These are phyloP conservation scores for Spongiforma sp. DNA, from an alignment of 1,284 basidiomycete genomes.

Conservation along the genomic window DNA sequence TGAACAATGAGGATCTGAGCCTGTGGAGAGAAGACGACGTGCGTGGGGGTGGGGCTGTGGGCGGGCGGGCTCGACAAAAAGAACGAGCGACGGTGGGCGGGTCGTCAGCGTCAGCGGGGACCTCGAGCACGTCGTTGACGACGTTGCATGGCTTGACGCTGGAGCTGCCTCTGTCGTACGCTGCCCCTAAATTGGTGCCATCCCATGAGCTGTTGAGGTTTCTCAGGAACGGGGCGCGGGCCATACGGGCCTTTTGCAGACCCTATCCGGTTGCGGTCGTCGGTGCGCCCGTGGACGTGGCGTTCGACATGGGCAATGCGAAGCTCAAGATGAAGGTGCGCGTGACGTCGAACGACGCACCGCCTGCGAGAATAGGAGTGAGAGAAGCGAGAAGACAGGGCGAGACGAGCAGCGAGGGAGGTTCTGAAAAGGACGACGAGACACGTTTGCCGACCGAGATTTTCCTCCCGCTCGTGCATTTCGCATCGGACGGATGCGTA, in stretches of 20 bases:
- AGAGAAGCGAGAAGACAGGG: constrained; percentile 10
- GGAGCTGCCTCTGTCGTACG: constrained; percentile 6
- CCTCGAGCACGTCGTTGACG: constrained; percentile 26
- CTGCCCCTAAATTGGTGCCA: constrained; percentile 23
- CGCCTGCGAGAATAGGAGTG: constrained; percentile 10
- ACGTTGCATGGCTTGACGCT: constrained; percentile 25
- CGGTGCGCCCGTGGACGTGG: constrained; percentile 67
- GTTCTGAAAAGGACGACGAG: constrained; percentile 25
- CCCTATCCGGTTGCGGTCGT: constrained; percentile 82
- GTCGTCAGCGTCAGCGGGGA: constrained; percentile 9
- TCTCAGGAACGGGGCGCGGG: constrained; percentile 82
- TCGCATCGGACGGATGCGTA: constrained; percentile 57
- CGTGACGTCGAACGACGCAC: constrained; percentile 61
- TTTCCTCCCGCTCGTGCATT: constrained; percentile 90
- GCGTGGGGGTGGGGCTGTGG: too few relatives aligned
- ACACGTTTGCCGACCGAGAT: constrained; percentile 72
- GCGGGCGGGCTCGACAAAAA: not conserved
- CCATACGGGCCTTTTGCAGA: constrained; percentile 80
- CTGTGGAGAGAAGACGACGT: constrained; percentile 81
- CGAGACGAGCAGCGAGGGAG: constrained; percentile 13
- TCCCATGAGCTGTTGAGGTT: constrained; percentile 62
- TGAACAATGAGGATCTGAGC: constrained; percentile 97
- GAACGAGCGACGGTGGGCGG: not conserved
- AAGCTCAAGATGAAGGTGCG: constrained; percentile 69
- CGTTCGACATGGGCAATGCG: constrained; percentile 80